Base-by-base conservation (phyloP, 78 protist genomes). In the Trichosphaerium sp. region DNA sequence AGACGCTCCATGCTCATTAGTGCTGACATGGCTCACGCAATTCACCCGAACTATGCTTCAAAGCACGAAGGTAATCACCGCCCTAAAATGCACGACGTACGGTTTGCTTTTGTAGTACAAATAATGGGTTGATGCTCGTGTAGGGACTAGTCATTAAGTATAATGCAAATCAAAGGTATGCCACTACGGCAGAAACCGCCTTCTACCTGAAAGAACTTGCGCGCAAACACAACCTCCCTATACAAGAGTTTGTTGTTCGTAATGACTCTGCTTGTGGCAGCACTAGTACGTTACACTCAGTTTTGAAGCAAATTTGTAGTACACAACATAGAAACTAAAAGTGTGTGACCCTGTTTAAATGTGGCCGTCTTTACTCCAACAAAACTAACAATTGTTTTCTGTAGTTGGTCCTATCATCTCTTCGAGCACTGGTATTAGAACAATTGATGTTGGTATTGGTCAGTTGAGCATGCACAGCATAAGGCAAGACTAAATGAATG, bases 11-110 rank as follows among this genome's bases (percentile, higher is more conserved):
- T 93, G 59, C 25, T 86, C 29, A 1, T 95, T 49, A 71, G 91
- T 10, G 90, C 89, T 18, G 98, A 95, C 67, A 83, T 81, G 82
- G 98, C 96, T 0, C 98, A 95, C 52, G 98, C 95, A 5, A 71
- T 92, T 5, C 97, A 95, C 77, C 97, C 97, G 31, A 94, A 94
- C 84, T 93, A 92, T 74, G 4, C 82, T 69, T 78, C 61, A 34
- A 72, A 81, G 83, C 97, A 92, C 74, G 94, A 94, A 55, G 71
- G 48, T 55, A 56, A 75, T n/a, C 94, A 84, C 65, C 63, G 82
- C 42, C 98, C 98, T 32, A 52, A 35, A n/a, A 3, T 94, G 39
- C 82, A 92, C 82, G 14, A 18, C 26, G 98, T 96, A 32, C 65
- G 78, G 8, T 94, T 81, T 37, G 51, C 18, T n/a, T n/a, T 47